Percentiles rank a stretch among this genome's conserved stretches.
These are phyloP conservation scores for Raphanus raphanistrum DNA, from an alignment of 345 rosid species.

Conservation along the genomic window DNA sequence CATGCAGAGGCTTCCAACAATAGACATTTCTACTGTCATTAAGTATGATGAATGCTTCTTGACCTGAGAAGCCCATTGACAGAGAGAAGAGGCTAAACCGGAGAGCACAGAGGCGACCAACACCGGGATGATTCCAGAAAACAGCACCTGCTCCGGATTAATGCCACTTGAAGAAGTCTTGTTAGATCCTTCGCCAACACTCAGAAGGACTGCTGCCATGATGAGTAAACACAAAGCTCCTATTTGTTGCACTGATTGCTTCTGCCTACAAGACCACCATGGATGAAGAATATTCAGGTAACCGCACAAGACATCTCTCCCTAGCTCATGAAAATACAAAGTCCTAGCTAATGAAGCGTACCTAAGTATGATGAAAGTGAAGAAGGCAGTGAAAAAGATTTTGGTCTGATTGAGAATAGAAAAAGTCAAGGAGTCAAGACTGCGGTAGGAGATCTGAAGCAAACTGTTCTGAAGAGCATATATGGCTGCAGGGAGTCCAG, in stretches of 20 bases:
- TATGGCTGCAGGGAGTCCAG: slow-evolving; percentile 96
- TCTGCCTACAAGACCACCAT: slow-evolving; percentile 59
- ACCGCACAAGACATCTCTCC: background rate
- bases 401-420: slow-evolving; percentile 97
- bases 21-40: slow-evolving; percentile 97
- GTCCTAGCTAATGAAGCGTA: slow-evolving; percentile 20
- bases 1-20: slow-evolving; percentile 92
- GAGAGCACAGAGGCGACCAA: slow-evolving; percentile 94
- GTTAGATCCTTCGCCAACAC: slow-evolving; percentile 94
- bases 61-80: slow-evolving; percentile 99
- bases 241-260: slow-evolving; percentile 84
- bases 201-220: slow-evolving; percentile 87
- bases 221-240: slow-evolving; percentile 85
- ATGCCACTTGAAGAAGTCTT: slow-evolving; percentile 57
- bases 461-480: slow-evolving; percentile 97
- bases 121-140: slow-evolving; percentile 91
- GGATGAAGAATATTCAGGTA: background rate
- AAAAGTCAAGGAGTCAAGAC: slow-evolving; percentile 93
- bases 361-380: slow-evolving; percentile 81
- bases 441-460: slow-evolving; percentile 95
- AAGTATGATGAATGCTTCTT: slow-evolving; percentile 92
- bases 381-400: slow-evolving; percentile 87
- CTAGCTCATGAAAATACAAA: background rate
- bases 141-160: slow-evolving; percentile 64
- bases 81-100: slow-evolving; percentile 90